Base-by-base conservation (phyloP, 2,329 filamentous ascomycete species). In the Fusarium poae region DNA sequence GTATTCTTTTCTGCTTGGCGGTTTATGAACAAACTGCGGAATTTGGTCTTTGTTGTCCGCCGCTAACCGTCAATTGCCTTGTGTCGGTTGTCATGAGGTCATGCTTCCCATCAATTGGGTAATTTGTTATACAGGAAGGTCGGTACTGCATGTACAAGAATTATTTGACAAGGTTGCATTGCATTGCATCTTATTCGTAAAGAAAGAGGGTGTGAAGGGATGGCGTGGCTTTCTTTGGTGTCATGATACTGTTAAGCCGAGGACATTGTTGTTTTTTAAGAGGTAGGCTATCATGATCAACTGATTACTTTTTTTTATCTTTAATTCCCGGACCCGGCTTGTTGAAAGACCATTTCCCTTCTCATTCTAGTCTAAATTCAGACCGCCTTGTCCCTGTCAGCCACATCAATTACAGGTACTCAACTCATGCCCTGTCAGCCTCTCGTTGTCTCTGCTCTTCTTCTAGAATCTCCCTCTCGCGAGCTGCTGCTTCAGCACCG, bases 401-500 rank as follows among this genome's bases (percentile, higher is more conserved):
- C 64, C 32, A 52, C 56, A 51, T 49, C 25, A 50, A 50, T 64
- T 56, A 62, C 59, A 25, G 59, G 48, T 37, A 51, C 54, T 50
- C 18, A 13, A 20, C 21, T 39, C 40, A 72, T 52, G 70, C 73
- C 53, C 79, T 74, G 60, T 77, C 77, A 39, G 79, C 82, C 72
- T 87, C 85, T 73, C 81, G 83, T 43, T 72, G 72, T 37, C 81
- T 79, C 77, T 89, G 85, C 75, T 87, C 84, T 73, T 86, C 86
- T 75, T 91, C 89, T 54, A 91, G 74, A 25, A 84, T 77, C 80
- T 93, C 91, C 62, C 88, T 82, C 71, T 86, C 79, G 62, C 86
- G 84, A 42, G 88, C 86, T 15, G 88, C 86, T 34, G 86, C 88
- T 79, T 98, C 96, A 0, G 88, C 87, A 48, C 90, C 85, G 1